A percentile compares a stretch with the other conserved stretches of the same genome.
Evolutionary conservation across 345 rosid species (phyloP).

Genomic region (Eutrema heterophyllum): DNA sequence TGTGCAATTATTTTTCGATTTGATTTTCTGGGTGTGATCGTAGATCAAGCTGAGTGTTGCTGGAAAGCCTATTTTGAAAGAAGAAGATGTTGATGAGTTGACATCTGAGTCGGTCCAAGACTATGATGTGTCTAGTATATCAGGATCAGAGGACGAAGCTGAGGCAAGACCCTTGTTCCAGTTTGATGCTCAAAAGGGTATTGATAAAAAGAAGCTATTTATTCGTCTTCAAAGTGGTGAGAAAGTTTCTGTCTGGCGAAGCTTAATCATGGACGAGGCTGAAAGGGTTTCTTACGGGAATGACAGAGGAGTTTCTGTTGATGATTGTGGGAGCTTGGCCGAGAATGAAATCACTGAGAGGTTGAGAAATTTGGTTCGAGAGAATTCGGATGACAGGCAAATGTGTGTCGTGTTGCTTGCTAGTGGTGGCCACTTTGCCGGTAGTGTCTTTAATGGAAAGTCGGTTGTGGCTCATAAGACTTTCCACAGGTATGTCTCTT

Average conservation of each 20-base stretch:
- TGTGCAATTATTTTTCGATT: neutral
- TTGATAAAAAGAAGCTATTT: constrained; percentile 55
- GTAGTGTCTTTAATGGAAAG: constrained; percentile 72
- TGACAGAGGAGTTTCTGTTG: constrained; percentile 27
- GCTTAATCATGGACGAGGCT: constrained; percentile 58
- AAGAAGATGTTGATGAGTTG: constrained; percentile 82
- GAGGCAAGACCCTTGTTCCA: constrained; percentile 32
- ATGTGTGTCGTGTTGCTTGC: constrained; percentile 76
- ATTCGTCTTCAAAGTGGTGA: constrained; percentile 63
- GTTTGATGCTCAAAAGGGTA: constrained; percentile 34
- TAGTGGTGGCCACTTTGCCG: constrained; percentile 92
- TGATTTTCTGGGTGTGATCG: neutral
- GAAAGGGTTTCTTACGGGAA: constrained; percentile 44
- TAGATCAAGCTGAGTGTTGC: constrained; percentile 83
- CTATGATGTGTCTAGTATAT: constrained; percentile 82
- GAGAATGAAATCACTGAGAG: constrained; percentile 58
- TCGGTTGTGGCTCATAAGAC: constrained; percentile 77
- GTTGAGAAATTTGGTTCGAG: constrained; percentile 42
- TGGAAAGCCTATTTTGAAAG: constrained; percentile 67
- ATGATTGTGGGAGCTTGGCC: constrained; percentile 24
- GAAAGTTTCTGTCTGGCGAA: constrained; percentile 69
- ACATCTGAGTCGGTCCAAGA: constrained; percentile 68
- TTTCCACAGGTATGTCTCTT: constrained; percentile 68
- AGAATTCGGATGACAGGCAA: constrained; percentile 39
- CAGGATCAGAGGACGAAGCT: constrained; percentile 95